Evolutionary conservation across 139 green algal genomes (phyloP), one percentile per base, ranked within the genome.

Genomic region (Chara braunii): DNA sequence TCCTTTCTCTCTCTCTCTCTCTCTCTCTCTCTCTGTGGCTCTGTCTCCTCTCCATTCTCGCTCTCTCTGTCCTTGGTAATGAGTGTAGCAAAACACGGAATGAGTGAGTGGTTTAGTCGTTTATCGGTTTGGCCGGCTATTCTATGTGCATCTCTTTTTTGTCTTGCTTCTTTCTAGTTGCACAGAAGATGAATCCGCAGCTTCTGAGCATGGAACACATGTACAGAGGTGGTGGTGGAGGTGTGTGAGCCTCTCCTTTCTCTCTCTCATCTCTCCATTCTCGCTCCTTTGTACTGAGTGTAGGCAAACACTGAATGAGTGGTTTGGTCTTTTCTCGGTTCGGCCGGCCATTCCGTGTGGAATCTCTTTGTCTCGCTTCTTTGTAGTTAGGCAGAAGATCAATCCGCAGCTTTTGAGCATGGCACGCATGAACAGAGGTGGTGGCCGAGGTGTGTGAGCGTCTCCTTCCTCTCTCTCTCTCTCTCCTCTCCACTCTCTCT

Each of bases 391-490:
- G n/a, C 68, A 77, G 48, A 28, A 26, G 18, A 37, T 74, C 18
- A 28, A 22, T 11, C 68, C 52, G 58, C 51, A 68, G 2, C 68
- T 77, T 12, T 11, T 64, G 31, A 48, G 29, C 36, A 65, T 65
- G 3, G 36, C 28, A 22, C 36, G 23, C 23, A 56, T 68, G 60
- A 9, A 22, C 2, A 12, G 56, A 23, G 63, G 68, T 22, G 68
- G 68, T 12, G 67, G 67, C 0, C 58, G 60, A 48, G 67, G 57
- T 70, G 28, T n/a, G 60, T 28, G 31, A 45, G n/a, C n/a, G n/a
- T n/a, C n/a, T n/a, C 18, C 40, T n/a, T 18, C 40, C 18, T 18
- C 18, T 18, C 40, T n/a, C 18, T n/a, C 18, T 18, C 40, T n/a
- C 18, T 48, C 18, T 18, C 40, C 18, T 18, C 18, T 18, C 18